These are phyloP conservation scores for Bryopsis sp. DNA, from an alignment of 139 green algal genomes.

Conservation along the genomic window DNA sequence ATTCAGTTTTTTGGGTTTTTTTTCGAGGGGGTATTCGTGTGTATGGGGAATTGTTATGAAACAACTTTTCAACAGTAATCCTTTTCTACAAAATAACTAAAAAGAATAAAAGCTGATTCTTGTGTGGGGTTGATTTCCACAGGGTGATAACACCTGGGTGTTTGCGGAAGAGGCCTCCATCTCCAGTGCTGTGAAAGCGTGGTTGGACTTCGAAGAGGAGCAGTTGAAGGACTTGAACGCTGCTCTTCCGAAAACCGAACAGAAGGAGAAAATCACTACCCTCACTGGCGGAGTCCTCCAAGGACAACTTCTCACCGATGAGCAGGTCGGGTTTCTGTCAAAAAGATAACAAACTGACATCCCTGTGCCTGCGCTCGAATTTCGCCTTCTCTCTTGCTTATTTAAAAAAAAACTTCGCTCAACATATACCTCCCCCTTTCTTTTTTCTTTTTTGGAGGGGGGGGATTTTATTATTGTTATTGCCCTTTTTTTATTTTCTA, in stretches of 20 bases:
- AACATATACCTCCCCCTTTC: too few species aligned
- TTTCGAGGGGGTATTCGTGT: too few species aligned
- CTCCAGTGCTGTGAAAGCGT: slow-evolving; percentile 55
- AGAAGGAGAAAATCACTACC: not conserved
- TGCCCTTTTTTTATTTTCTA: too few species aligned
- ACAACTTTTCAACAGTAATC: too few species aligned
- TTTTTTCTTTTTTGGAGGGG: too few species aligned
- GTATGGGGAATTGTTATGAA: too few species aligned
- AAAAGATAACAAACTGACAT: slow-evolving; percentile 32
- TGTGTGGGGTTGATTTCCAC: slow-evolving; percentile 14
- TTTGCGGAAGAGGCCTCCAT: slow-evolving; percentile 79
- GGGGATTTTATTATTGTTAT: too few species aligned
- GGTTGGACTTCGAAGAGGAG: slow-evolving; percentile 60
- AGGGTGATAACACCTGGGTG: slow-evolving; percentile 83
- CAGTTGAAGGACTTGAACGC: slow-evolving; percentile 25
- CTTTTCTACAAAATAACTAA: not conserved
- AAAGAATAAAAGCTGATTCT: not conserved
- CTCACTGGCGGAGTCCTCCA: slow-evolving; percentile 1
- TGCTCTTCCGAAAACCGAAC: slow-evolving; percentile 15
- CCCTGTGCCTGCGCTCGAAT: not conserved
- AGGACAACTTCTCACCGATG: not conserved
- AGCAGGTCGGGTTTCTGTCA: not conserved
- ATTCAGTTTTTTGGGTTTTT: too few species aligned
- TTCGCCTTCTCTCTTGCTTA: too few species aligned
- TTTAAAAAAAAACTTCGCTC: too few species aligned